Conservation (phyloP, 805 yeast genomes). For the Danielia reshetovae region DNA sequence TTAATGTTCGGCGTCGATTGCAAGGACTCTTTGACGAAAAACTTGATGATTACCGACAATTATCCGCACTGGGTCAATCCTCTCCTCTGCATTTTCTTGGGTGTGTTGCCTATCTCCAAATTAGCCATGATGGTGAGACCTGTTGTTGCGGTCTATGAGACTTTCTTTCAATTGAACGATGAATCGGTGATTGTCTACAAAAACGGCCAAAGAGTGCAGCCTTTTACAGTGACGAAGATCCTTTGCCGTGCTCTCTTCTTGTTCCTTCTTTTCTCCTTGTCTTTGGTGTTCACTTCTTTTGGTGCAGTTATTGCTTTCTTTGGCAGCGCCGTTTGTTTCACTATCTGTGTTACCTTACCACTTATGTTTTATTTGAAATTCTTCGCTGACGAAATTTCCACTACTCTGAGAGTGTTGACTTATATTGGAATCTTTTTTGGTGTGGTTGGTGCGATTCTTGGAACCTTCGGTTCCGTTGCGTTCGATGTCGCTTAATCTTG, state of each 20-base stretch:
- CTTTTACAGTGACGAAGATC: conserved; percentile 5
- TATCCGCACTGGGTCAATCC: conserved; percentile 58
- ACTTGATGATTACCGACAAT: conserved; percentile 59
- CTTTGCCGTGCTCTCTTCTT: conserved; percentile 23
- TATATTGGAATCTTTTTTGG: conserved; percentile 11
- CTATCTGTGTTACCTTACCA: conserved; percentile 39
- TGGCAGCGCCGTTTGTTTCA: conserved; percentile 40
- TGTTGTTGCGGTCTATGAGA: conserved; percentile 36
- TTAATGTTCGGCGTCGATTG: conserved; percentile 76
- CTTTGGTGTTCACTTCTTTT: conserved; percentile 33
- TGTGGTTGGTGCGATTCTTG: conserved; percentile 11
- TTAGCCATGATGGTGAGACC: conserved; percentile 38
- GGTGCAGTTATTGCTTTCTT: conserved; percentile 39
- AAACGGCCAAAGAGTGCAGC: conserved; percentile 3
- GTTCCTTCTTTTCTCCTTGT: conserved; percentile 14
- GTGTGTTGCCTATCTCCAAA: conserved; percentile 38
- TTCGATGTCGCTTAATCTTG: neutral
- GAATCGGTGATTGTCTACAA: conserved; percentile 3
- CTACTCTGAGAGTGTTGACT: conserved; percentile 2
- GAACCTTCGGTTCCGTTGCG: conserved; percentile 15
- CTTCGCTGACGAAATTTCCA: conserved; percentile 9
- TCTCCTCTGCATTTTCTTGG: conserved; percentile 29
- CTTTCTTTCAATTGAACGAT: conserved; percentile 16
- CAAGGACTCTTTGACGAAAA: conserved; percentile 73
- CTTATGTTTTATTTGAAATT: conserved; percentile 28